phyloP scores from a whole-genome alignment of 2,329 filamentous ascomycete genomes.

The Grosmannia penicillata region DNA sequence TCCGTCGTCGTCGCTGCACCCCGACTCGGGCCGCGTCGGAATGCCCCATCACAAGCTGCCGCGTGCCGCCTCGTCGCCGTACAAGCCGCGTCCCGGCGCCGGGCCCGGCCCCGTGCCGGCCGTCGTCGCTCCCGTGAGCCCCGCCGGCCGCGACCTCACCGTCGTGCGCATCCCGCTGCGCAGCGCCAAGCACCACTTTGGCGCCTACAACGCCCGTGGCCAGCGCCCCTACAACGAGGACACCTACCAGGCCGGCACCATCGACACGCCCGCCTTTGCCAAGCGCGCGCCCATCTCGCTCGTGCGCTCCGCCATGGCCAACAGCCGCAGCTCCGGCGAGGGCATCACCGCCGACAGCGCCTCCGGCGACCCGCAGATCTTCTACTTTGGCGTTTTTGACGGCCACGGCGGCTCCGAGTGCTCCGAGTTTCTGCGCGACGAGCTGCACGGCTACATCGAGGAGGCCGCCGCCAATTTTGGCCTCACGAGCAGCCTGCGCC shows the following conservation, averaged over 20 bases:
- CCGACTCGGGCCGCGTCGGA: slow-evolving; percentile 53
- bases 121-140: slow-evolving; percentile 39
- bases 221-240: slow-evolving; percentile 87
- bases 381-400: slow-evolving; percentile 95
- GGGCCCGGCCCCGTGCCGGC: slow-evolving; percentile 42
- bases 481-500: slow-evolving; percentile 57
- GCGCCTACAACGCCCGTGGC: slow-evolving; percentile 63
- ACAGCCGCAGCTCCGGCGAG: slow-evolving; percentile 37
- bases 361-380: slow-evolving; percentile 77
- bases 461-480: slow-evolving; percentile 63
- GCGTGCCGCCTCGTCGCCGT: slow-evolving; percentile 68
- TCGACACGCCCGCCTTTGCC: slow-evolving; percentile 84
- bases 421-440: slow-evolving; percentile 70
- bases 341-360: slow-evolving; percentile 60
- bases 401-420: slow-evolving; percentile 87
- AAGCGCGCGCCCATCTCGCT: slow-evolving; percentile 59
- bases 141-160: slow-evolving; percentile 56
- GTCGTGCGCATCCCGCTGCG: slow-evolving; percentile 89
- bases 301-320: slow-evolving; percentile 27
- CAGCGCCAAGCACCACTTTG: slow-evolving; percentile 93
- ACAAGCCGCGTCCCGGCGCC: slow-evolving; percentile 33
- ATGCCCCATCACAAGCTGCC: slow-evolving; percentile 75
- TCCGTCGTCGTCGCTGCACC: slow-evolving; percentile 82
- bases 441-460: slow-evolving; percentile 81
- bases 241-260: slow-evolving; percentile 82